A percentile compares a stretch with the other conserved stretches of the same genome.
Evolutionary conservation across 2,329 filamentous ascomycete species (phyloP).

Genomic region (Stagonosporopsis vannaccii): DNA sequence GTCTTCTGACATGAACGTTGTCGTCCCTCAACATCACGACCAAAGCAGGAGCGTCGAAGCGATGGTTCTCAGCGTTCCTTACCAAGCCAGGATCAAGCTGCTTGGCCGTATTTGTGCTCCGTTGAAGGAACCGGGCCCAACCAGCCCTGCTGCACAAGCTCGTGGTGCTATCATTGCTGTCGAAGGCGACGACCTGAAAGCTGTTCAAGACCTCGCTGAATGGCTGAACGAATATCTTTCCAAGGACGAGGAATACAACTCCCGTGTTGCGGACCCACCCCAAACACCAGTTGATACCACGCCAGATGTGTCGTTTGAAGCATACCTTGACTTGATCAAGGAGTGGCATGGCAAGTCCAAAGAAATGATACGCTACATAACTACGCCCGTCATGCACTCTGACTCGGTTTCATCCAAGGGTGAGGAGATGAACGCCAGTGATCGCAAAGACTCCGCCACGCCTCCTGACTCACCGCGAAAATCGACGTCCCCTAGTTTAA

Average conservation of each 20-base stretch:
- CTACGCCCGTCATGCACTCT: conserved; percentile 24
- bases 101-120: conserved; percentile 79
- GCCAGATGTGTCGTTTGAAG: conserved; percentile 49
- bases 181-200: conserved; percentile 73
- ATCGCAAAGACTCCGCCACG: conserved; percentile 31
- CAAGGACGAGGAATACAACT: conserved; percentile 60
- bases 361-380: conserved; percentile 70
- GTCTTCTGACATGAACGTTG: conserved; percentile 31
- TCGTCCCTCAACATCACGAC: conserved; percentile 36
- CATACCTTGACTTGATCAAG: conserved; percentile 73
- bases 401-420: conserved; percentile 22
- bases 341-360: conserved; percentile 79
- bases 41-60: conserved; percentile 66
- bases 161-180: conserved; percentile 85
- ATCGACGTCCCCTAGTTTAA: not conserved
- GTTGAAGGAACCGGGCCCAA: conserved; percentile 49
- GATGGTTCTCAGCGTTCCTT: conserved; percentile 78
- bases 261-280: conserved; percentile 60
- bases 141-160: conserved; percentile 46
- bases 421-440: conserved; percentile 4
- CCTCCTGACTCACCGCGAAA: conserved; percentile 15
- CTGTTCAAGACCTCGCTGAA: conserved; percentile 70
- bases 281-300: conserved; percentile 49
- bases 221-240: conserved; percentile 65
- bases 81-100: conserved; percentile 77